phyloP scores from a whole-genome alignment of 1,284 basidiomycete genomes.

The Melanopsichium pennsylvanicum region DNA sequence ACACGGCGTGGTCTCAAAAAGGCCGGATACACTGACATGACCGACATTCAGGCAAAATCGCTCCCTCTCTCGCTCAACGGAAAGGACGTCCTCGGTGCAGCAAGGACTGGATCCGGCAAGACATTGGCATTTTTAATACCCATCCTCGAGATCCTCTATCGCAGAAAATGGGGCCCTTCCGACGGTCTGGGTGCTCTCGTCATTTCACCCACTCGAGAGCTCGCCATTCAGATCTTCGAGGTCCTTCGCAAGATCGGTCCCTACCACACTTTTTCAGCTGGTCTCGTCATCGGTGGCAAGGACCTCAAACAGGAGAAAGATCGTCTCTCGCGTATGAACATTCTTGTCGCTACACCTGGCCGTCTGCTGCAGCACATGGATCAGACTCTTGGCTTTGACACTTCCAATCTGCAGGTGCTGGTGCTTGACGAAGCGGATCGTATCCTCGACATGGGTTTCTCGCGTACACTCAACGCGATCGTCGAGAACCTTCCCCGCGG shows the following conservation, averaged over 20 bases:
- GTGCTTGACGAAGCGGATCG: slow-evolving; percentile 97
- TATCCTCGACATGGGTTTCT: slow-evolving; percentile 95
- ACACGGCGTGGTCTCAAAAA: slow-evolving; percentile 58
- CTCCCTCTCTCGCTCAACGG: slow-evolving; percentile 57
- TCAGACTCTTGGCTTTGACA: slow-evolving; percentile 93
- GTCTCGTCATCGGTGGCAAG: slow-evolving; percentile 95
- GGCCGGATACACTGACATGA: slow-evolving; percentile 61
- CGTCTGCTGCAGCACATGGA: slow-evolving; percentile 96
- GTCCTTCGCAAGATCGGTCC: slow-evolving; percentile 90
- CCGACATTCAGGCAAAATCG: slow-evolving; percentile 59
- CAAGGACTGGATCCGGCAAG: slow-evolving; percentile 82
- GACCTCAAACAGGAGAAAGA: slow-evolving; percentile 86
- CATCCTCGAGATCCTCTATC: slow-evolving; percentile 77
- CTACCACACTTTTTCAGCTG: slow-evolving; percentile 90
- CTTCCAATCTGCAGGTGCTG: slow-evolving; percentile 87
- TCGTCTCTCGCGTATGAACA: slow-evolving; percentile 89
- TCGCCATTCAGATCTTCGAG: slow-evolving; percentile 97
- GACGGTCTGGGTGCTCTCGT: slow-evolving; percentile 90
- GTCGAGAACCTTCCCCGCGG: slow-evolving; percentile 75
- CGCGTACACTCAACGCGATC: slow-evolving; percentile 86
- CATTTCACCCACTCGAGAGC: slow-evolving; percentile 92
- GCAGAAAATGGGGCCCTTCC: slow-evolving; percentile 78
- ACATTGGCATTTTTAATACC: slow-evolving; percentile 84
- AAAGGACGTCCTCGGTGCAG: slow-evolving; percentile 74
- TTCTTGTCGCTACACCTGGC: slow-evolving; percentile 94